These are phyloP conservation scores for Wickerhamomyces canadensis DNA, from an alignment of 805 yeast genomes.

Conservation along the genomic window DNA sequence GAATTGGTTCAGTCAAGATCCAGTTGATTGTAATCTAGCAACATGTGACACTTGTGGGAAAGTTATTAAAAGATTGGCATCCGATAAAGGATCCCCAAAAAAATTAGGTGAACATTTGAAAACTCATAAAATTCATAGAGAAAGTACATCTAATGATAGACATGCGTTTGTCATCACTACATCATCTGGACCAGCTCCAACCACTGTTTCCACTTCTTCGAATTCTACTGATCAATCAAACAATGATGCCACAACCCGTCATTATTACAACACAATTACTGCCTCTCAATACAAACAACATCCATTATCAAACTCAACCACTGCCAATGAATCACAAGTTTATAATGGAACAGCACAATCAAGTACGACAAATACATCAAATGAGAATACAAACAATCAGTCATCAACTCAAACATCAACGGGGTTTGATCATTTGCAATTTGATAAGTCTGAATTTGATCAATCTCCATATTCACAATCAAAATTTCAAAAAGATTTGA, in stretches of 20 bases:
- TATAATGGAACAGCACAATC: too few relatives aligned
- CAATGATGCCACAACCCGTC: slow-evolving; percentile 26
- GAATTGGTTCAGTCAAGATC: slow-evolving; percentile 55
- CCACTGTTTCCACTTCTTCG: background rate
- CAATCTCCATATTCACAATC: slow-evolving; percentile 37
- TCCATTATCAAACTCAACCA: slow-evolving; percentile 4
- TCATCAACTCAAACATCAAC: background rate
- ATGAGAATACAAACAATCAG: background rate
- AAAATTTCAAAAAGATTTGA: slow-evolving; percentile 45
- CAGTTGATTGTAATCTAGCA: slow-evolving; percentile 41
- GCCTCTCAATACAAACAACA: slow-evolving; percentile 13
- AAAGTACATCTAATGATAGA: slow-evolving; percentile 36
- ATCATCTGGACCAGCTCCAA: background rate
- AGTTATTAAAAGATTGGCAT: slow-evolving; percentile 38
- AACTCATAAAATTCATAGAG: slow-evolving; percentile 43
- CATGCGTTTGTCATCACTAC: slow-evolving; percentile 27
- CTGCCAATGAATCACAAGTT: too few relatives aligned
- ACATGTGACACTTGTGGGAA: slow-evolving; percentile 51
- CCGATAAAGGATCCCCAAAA: slow-evolving; percentile 57
- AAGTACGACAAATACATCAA: background rate
- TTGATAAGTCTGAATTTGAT: slow-evolving; percentile 25
- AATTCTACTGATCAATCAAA: background rate
- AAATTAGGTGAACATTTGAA: slow-evolving; percentile 51
- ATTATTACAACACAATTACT: slow-evolving; percentile 27
- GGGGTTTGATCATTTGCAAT: background rate